These are phyloP conservation scores for Penicillium crystallinum DNA, from an alignment of 495 filamentous ascomycete genomes.

Conservation along the genomic window DNA sequence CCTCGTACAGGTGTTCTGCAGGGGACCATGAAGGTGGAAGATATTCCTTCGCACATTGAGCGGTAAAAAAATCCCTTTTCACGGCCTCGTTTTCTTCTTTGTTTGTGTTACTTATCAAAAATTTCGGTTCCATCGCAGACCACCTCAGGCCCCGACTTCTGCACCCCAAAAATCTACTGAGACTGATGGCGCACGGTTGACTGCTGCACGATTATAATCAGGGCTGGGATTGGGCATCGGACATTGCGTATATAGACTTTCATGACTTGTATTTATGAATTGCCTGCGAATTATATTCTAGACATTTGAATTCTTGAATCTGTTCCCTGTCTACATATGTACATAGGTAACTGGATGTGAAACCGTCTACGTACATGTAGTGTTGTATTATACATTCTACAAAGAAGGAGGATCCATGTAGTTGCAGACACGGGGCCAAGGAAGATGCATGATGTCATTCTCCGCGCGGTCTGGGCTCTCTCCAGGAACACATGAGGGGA, in stretches of 20 bases:
- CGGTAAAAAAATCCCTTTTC: constrained; percentile 32
- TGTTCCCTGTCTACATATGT: too few relatives aligned
- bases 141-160: constrained; percentile 17
- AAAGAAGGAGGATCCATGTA: too few relatives aligned
- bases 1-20: constrained; percentile 32
- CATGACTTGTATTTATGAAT: constrained; percentile 7
- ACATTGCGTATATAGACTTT: constrained; percentile 12
- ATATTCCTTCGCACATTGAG: constrained; percentile 43
- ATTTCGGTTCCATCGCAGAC: constrained; percentile 18
- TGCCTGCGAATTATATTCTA: neutral
- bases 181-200: constrained; percentile 18
- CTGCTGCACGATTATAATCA: constrained; percentile 22
- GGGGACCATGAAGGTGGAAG: constrained; percentile 38
- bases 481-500: constrained; percentile 10
- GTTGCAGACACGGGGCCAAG: neutral
- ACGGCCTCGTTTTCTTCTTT: constrained; percentile 12
- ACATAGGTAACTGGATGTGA: too few relatives aligned
- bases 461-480: constrained; percentile 6
- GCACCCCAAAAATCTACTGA: constrained; percentile 12
- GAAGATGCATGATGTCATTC: constrained; percentile 8
- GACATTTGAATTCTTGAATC: neutral
- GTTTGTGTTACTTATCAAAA: constrained; percentile 31
- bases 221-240: constrained; percentile 5
- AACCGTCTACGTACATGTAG: too few relatives aligned
- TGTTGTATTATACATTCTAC: too few relatives aligned